Evolutionary conservation across 805 yeast genomes (phyloP).

Genomic region (Metschnikowia henanensis): DNA sequence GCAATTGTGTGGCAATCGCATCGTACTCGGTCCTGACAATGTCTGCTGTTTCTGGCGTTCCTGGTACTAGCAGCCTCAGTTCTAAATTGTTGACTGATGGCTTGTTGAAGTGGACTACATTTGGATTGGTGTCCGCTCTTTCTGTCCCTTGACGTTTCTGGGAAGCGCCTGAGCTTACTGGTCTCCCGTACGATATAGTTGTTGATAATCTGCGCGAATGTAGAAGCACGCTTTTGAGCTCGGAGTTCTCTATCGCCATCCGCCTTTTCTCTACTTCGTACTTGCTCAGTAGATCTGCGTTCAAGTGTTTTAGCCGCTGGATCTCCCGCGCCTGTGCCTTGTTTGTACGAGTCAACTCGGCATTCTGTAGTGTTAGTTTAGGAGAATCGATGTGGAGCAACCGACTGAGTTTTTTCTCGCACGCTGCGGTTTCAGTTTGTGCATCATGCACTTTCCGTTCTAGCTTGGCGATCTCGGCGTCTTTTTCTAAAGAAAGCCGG

Average conservation of each 20-base stretch:
- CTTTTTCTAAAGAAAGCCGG: slow-evolving; percentile 28
- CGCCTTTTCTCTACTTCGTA: slow-evolving; percentile 37
- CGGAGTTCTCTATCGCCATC: slow-evolving; percentile 32
- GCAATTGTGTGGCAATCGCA: slow-evolving; percentile 31
- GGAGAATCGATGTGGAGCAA: slow-evolving; percentile 20
- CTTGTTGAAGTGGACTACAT: slow-evolving; percentile 24
- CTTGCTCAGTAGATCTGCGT: slow-evolving; percentile 30
- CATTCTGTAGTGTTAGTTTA: slow-evolving; percentile 16
- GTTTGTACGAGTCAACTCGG: slow-evolving; percentile 17
- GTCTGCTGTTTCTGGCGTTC: background rate
- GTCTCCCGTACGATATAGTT: slow-evolving; percentile 29
- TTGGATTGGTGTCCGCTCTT: slow-evolving; percentile 2
- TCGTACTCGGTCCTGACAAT: slow-evolving; percentile 30
- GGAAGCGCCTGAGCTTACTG: slow-evolving; percentile 12
- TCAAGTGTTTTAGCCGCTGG: slow-evolving; percentile 27
- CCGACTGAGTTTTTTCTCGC: slow-evolving; percentile 21
- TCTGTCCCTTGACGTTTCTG: slow-evolving; percentile 1
- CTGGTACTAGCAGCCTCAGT: slow-evolving; percentile 2
- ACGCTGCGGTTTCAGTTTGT: slow-evolving; percentile 19
- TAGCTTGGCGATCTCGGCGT: slow-evolving; percentile 27
- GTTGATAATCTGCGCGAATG: slow-evolving; percentile 34
- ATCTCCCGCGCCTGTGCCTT: slow-evolving; percentile 32
- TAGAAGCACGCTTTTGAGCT: slow-evolving; percentile 33
- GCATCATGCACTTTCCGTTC: slow-evolving; percentile 22
- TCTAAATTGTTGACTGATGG: slow-evolving; percentile 29